phyloP scores from a whole-genome alignment of 805 yeast species.

The Vanderwaltozyma verrucispora region DNA sequence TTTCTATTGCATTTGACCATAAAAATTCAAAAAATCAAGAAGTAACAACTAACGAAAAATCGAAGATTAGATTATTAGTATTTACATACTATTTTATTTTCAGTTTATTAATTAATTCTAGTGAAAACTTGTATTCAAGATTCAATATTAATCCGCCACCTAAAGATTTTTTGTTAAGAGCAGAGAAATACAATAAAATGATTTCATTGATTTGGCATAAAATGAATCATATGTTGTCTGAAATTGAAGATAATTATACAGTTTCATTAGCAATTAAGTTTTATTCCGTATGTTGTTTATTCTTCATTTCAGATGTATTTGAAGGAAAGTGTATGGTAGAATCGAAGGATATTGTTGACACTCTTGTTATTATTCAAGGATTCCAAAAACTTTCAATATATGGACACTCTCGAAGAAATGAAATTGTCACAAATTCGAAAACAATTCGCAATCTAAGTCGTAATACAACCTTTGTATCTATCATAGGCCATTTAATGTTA shows the following conservation, averaged over 20 bases:
- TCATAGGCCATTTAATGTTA: slow-evolving; percentile 11
- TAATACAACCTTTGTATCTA: slow-evolving; percentile 10
- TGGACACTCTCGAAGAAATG: slow-evolving; percentile 6
- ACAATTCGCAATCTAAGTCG: slow-evolving; percentile 11
- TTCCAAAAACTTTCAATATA: slow-evolving; percentile 6
- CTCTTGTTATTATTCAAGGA: slow-evolving; percentile 7
- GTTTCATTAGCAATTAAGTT: slow-evolving; percentile 5
- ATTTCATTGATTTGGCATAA: slow-evolving; percentile 4
- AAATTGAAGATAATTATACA: slow-evolving; percentile 9
- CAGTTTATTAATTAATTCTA: slow-evolving; percentile 8
- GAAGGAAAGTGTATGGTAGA: slow-evolving; percentile 1
- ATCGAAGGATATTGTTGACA: slow-evolving; percentile 4
- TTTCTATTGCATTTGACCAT: slow-evolving; percentile 8
- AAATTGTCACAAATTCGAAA: slow-evolving; percentile 8
- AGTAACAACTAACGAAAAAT: not conserved
- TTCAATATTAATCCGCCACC: slow-evolving; percentile 5
- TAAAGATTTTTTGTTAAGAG: slow-evolving; percentile 1
- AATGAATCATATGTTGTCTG: slow-evolving; percentile 8
- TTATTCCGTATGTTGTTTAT: slow-evolving; percentile 6
- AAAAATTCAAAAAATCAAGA: not conserved
- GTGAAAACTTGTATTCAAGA: slow-evolving; percentile 17
- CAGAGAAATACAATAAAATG: slow-evolving; percentile 1
- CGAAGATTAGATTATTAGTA: slow-evolving; percentile 4
- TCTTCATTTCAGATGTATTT: slow-evolving; percentile 6
- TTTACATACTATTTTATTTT: slow-evolving; percentile 10